Evolutionary conservation across 164 flowering plant genomes (phyloP), one percentile per base, ranked within the genome.

Genomic region (Piper longum): DNA sequence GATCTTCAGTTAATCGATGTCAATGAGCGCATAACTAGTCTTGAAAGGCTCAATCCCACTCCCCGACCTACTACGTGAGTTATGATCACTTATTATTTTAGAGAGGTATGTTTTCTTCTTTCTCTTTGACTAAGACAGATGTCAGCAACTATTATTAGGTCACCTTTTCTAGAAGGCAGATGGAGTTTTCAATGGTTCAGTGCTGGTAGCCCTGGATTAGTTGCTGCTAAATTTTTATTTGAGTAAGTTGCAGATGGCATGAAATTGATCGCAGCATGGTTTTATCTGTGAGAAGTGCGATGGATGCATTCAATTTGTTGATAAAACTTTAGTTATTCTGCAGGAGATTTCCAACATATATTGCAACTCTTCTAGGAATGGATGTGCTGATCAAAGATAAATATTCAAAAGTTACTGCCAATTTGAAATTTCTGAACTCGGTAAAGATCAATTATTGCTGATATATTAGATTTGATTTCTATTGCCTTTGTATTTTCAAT

Each of bases 181-280:
- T 93, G 97, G 98, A 86, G 83, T 68, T 82, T 84, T 40, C 87
- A 88, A 76, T 93, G 97, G 96, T 80, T 88, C 74, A 96, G 92
- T 58, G 52, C 80, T 60, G 86, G 91, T 61, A 90, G 79, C 71
- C 89, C 89, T 7, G 89, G 84, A 63, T 67, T 83, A 8, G 69
- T 77, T 75, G 87, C 85, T 72, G 86, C 96, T 66, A 83, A 65
- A 65, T 66, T 80, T 62, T 40, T 93, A 56, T 79, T 84, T 51
- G 82, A 76, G 92, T 80, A 16, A 1, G 59, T 63, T 17, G 9
- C 52, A 48, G 52, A 48, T 48, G 52, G 14, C 12, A 9, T 6
- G 52, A 48, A 1, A 14, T 14, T 48, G 14, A 9, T 26, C 36
- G 7, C 14, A 48, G 12, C 11, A 48, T 5, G 52, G 52, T 14